Conservation (phyloP, 2,329 filamentous ascomycete genomes). For the Coniochaeta sp. region DNA sequence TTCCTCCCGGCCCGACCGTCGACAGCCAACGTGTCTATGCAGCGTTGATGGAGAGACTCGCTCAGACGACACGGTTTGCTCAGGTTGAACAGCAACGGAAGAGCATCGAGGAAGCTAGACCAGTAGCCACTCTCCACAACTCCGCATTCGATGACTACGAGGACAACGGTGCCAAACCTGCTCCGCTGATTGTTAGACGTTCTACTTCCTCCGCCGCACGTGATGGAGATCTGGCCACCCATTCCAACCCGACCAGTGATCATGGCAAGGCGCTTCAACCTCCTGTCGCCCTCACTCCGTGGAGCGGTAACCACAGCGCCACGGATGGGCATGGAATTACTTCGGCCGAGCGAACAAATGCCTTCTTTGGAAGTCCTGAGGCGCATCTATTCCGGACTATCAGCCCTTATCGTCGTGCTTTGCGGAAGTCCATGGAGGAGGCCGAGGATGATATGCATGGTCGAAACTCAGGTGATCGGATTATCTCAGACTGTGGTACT, state of each 20-base stretch:
- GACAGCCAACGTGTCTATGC: conserved; percentile 56
- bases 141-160: neutral
- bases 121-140: neutral
- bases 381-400: conserved; percentile 45
- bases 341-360: conserved; percentile 30
- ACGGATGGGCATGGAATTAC: neutral
- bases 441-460: conserved; percentile 2
- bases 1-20: conserved; percentile 24
- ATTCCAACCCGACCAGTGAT: no score
- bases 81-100: conserved; percentile 12
- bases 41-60: conserved; percentile 52
- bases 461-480: conserved; percentile 12
- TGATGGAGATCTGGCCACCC: no score
- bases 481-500: conserved; percentile 3
- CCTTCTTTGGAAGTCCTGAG: conserved; percentile 44
- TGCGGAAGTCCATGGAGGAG: conserved; percentile 38
- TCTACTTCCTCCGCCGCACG: no score
- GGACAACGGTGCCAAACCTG: neutral
- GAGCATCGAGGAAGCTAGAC: neutral
- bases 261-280: neutral
- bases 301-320: neutral
- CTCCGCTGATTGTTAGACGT: neutral
- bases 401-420: conserved; percentile 48
- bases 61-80: conserved; percentile 27
- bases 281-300: neutral